phyloP scores from a whole-genome alignment of 2,329 filamentous ascomycete species.

The Pyrenophora tritici-repentis region DNA sequence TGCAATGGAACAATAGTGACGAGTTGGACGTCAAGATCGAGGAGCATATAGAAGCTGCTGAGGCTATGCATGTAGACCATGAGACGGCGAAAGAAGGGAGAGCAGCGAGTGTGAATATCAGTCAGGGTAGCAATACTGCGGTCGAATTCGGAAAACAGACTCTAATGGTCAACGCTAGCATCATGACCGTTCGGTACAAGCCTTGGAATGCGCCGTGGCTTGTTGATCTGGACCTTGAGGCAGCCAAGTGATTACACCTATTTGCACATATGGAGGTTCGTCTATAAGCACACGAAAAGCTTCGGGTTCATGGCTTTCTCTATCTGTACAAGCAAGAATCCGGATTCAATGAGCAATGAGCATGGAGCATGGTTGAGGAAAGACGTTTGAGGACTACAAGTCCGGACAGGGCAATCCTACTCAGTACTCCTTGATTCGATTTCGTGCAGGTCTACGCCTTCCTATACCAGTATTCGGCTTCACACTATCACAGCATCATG shows the following conservation, averaged over 20 bases:
- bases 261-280: no score
- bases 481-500: no score
- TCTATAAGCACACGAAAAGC: no score
- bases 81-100: conserved; percentile 25
- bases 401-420: no score
- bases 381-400: no score
- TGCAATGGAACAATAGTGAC: conserved; percentile 45
- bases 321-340: no score
- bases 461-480: no score
- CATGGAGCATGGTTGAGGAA: no score
- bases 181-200: conserved; percentile 57
- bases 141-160: conserved; percentile 57
- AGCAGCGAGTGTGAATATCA: conserved; percentile 40
- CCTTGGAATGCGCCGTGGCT: conserved; percentile 61
- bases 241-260: conserved; percentile 4
- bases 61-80: conserved; percentile 25
- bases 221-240: conserved; percentile 57
- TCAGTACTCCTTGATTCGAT: no score
- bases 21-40: conserved; percentile 24
- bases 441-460: no score
- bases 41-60: conserved; percentile 23
- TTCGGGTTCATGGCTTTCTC: no score
- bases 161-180: conserved; percentile 63
- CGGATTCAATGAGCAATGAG: no score
- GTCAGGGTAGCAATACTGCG: conserved; percentile 28